These are phyloP conservation scores for Hypoxylon subgilvum DNA, from an alignment of 495 filamentous ascomycete species.

Conservation along the genomic window DNA sequence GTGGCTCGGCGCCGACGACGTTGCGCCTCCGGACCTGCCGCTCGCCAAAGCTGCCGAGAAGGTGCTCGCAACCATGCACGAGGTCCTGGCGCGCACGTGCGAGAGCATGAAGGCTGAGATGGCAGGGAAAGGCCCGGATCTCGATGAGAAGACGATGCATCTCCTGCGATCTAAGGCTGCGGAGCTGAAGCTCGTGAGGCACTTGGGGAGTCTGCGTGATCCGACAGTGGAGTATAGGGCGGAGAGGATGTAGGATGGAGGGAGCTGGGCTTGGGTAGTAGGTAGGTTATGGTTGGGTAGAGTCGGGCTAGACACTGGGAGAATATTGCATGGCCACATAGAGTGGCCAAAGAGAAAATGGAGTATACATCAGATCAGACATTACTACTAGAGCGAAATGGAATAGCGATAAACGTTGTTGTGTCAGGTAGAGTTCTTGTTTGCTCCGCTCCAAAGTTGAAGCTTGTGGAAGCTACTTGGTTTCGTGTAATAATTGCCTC, in stretches of 20 bases:
- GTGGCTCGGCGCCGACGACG: slow-evolving; percentile 72
- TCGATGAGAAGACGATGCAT: slow-evolving; percentile 67
- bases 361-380: too few relatives aligned
- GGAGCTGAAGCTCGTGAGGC: slow-evolving; percentile 79
- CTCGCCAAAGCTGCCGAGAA: slow-evolving; percentile 81
- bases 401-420: too few relatives aligned
- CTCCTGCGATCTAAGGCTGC: slow-evolving; percentile 75
- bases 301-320: not conserved
- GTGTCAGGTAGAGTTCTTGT: too few relatives aligned
- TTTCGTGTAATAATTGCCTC: too few relatives aligned
- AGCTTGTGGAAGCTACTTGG: too few relatives aligned
- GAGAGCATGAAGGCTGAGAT: slow-evolving; percentile 58
- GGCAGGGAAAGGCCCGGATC: slow-evolving; percentile 39
- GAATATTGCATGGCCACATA: too few relatives aligned
- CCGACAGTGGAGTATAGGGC: slow-evolving; percentile 67
- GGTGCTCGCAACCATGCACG: slow-evolving; percentile 92
- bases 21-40: slow-evolving; percentile 72
- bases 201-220: slow-evolving; percentile 66
- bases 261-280: not conserved
- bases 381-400: too few relatives aligned
- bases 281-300: not conserved
- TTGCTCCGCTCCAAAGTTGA: too few relatives aligned
- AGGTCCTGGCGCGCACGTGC: slow-evolving; percentile 78
- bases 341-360: too few relatives aligned
- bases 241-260: slow-evolving; percentile 48